Evolutionary conservation across 2,329 filamentous ascomycete genomes (phyloP), one percentile per base, ranked within the genome.

Genomic region (Diaporthe destruens): DNA sequence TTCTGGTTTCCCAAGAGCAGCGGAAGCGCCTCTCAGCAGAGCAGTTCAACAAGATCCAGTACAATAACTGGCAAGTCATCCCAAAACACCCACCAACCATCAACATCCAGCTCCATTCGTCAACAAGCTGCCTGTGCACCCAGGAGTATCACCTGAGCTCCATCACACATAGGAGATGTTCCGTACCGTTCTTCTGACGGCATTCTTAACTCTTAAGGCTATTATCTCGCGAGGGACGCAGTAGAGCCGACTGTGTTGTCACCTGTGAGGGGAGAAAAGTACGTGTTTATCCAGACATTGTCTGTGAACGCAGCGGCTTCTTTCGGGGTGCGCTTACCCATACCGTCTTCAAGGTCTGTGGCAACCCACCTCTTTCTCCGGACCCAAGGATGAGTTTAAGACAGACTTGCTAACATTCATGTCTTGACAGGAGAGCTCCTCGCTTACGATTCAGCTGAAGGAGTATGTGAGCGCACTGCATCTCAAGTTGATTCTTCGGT

Each of bases 381-480:
- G 47, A 51, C n/a, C 47, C n/a, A 51, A 23, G 47, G 5, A 23
- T 51, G n/a, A 14, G 23, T 6, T 25, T n/a, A 51, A 23, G 4
- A 2, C 5, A 51, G n/a, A 23, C 23, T 51, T 51, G n/a, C 47
- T 51, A 51, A 51, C 9, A 4, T 25, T 51, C 9, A 6, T 9
- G 9, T 51, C n/a, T 1, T 23, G 3, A 14, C 14, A 51, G 47
- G 47, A 51, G 47, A 51, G 47, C 47, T 1, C 1, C n/a, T 12
- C 9, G 3, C 9, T n/a, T 14, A 1, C 0, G n/a, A 0, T 51
- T 6, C 9, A 25, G 5, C n/a, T 51, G n/a, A 11, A 14, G 2
- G 47, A 14, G n/a, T 9, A 20, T 20, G 44, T 51, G 18, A n/a
- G 7, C 9, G 14, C 9, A 12, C 5, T 0, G 0, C 4, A 25